phyloP scores from a whole-genome alignment of 805 yeast species.

The Saturnispora diversa region DNA sequence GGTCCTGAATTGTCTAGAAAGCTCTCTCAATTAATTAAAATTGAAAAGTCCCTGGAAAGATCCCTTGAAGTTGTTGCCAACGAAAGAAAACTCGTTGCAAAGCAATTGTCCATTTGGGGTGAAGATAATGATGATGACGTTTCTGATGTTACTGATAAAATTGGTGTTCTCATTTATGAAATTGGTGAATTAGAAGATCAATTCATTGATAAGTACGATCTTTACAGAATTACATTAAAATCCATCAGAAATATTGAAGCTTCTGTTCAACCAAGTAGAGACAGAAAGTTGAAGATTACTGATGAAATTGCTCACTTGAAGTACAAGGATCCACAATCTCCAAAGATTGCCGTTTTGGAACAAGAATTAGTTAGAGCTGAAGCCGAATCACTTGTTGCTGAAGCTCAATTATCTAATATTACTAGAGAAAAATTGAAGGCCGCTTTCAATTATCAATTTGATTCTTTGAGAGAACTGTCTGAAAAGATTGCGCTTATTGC shows the following conservation, averaged over 20 bases:
- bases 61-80: constrained; percentile 86
- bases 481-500: constrained; percentile 97
- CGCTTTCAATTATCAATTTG: constrained; percentile 94
- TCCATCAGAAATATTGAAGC: constrained; percentile 94
- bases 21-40: constrained; percentile 83
- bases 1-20: constrained; percentile 95
- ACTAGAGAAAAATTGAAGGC: constrained; percentile 98
- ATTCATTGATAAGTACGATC: constrained; percentile 96
- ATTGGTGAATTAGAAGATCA: constrained; percentile 97
- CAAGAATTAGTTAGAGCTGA: constrained; percentile 98
- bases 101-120: constrained; percentile 97
- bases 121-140: constrained; percentile 97
- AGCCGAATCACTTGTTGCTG: constrained; percentile 98
- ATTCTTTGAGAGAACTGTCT: constrained; percentile 87
- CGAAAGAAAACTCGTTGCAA: constrained; percentile 94
- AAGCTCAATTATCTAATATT: constrained; percentile 96
- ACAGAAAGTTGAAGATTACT: constrained; percentile 94
- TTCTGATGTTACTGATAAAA: constrained; percentile 92
- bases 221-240: constrained; percentile 92
- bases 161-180: constrained; percentile 92
- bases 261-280: constrained; percentile 96
- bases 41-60: constrained; percentile 94
- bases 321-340: constrained; percentile 97
- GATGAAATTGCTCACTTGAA: constrained; percentile 96
- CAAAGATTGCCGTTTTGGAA: constrained; percentile 90